Percentiles rank a stretch among this genome's conserved stretches.
phyloP scores from a whole-genome alignment of 768 basidiomycete species.

The Mycena indigotica region DNA sequence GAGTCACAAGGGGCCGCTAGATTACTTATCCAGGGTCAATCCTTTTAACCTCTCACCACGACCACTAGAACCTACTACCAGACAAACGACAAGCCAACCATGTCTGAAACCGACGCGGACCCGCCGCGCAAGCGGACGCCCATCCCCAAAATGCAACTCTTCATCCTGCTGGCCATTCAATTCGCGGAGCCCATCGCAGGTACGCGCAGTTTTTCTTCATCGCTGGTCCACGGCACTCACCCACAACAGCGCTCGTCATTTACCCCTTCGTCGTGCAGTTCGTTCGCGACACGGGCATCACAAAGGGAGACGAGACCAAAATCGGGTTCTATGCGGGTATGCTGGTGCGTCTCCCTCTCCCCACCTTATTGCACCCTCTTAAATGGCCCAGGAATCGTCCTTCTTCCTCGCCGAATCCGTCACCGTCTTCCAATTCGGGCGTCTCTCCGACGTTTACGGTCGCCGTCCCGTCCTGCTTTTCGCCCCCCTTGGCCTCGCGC shows the following conservation, averaged over 20 bases:
- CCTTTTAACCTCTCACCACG: too few relatives aligned
- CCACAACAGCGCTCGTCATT: constrained; percentile 33
- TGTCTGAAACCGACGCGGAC: too few relatives aligned
- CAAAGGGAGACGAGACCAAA: constrained; percentile 41
- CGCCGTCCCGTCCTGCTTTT: constrained; percentile 36
- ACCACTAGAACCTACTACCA: too few relatives aligned
- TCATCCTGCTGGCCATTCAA: constrained; percentile 35
- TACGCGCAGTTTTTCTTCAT: neutral
- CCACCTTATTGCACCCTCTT: neutral
- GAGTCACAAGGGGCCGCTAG: too few relatives aligned
- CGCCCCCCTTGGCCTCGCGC: constrained; percentile 34
- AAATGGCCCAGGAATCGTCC: constrained; percentile 32
- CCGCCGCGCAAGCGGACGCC: constrained; percentile 23
- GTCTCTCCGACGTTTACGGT: constrained; percentile 39
- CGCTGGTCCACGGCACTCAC: neutral
- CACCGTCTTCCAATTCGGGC: constrained; percentile 36
- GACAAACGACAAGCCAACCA: too few relatives aligned
- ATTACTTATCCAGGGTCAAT: too few relatives aligned
- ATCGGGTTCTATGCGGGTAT: constrained; percentile 53
- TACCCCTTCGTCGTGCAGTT: constrained; percentile 44
- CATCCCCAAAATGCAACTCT: constrained; percentile 35
- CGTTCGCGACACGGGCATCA: constrained; percentile 38
- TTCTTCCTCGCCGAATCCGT: constrained; percentile 40
- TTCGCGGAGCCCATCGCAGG: constrained; percentile 37
- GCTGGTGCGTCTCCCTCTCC: constrained; percentile 32